Base-by-base conservation (phyloP, 768 basidiomycete genomes). In the Lentinula edodes region DNA sequence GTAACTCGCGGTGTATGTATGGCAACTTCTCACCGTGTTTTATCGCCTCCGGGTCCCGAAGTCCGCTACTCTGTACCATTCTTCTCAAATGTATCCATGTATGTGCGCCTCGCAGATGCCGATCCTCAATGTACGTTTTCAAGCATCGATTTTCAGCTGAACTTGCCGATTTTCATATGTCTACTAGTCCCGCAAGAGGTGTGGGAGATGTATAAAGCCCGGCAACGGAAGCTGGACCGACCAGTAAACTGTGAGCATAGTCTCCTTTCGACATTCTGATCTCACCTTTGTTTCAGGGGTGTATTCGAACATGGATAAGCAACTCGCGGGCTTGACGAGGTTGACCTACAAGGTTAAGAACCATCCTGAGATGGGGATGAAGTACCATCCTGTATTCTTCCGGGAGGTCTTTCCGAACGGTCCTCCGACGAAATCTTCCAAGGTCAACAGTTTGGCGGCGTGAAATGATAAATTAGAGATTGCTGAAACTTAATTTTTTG, bases 51-150 rank as follows among this genome's bases (percentile, higher is more conserved):
- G 1, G 32, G 20, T 10, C 32, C 32, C 6, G 32, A 32, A 38
- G 28, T 41, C 18, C 52, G 61, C 18, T 61, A 61, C 34, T 61
- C 61, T n/a, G 61, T 61, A 10, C 52, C 61, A 8, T 61, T 55
- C 38, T 61, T 61, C 45, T 38, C 23, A 15, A 61, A 50, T 48
- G 53, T 55, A 8, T 28, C 35, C 52, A 54, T 54, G 53, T 54
- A 36, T 39, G 41, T 56, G 18, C 39, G 41, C 20, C 23, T 56
- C 9, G 55, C 38, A 20, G 55, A 42, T 32, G 41, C 38, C 1
- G 55, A 54, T 54, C 53, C 53, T 56, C 55, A 43, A 56, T 56
- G 55, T 42, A 16, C 45, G 55, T 43, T 7, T 56, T 20, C 20
- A 38, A 20, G 5, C 8, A n/a, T 43, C 32, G 10, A 16, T 56